These are phyloP conservation scores for Paramecium sexaurelia DNA, from an alignment of 73 alveolate species.

Conservation along the genomic window DNA sequence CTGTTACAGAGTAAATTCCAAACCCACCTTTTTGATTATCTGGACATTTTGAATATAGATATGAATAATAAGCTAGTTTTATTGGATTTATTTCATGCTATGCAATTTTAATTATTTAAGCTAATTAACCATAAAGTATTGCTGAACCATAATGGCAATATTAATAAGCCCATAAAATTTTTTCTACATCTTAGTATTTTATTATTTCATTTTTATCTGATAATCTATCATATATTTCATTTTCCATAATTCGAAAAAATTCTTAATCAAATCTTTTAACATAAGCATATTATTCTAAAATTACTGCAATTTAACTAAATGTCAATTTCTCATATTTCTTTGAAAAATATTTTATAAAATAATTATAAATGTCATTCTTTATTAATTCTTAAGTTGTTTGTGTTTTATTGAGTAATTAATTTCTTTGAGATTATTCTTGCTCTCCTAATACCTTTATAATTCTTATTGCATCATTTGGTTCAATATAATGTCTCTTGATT, in stretches of 20 bases:
- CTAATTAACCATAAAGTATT: slow-evolving; percentile 46
- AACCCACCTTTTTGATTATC: slow-evolving; percentile 60
- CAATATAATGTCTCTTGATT: slow-evolving; percentile 12
- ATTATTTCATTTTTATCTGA: background rate
- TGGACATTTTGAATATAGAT: slow-evolving; percentile 59
- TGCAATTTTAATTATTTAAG: slow-evolving; percentile 47
- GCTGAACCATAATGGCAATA: slow-evolving; percentile 55
- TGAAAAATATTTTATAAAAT: slow-evolving; percentile 26
- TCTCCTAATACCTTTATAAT: background rate
- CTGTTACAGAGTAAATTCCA: slow-evolving; percentile 45
- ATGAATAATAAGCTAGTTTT: slow-evolving; percentile 57
- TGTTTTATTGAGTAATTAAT: background rate
- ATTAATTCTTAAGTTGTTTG: background rate
- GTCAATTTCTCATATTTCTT: slow-evolving; percentile 36
- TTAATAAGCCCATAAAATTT: slow-evolving; percentile 58
- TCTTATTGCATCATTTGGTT: background rate
- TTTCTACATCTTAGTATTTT: slow-evolving; percentile 46
- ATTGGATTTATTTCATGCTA: slow-evolving; percentile 65
- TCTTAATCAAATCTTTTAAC: slow-evolving; percentile 61
- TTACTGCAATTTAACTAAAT: slow-evolving; percentile 50
- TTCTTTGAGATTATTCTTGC: background rate
- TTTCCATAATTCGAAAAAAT: slow-evolving; percentile 63
- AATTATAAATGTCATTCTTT: slow-evolving; percentile 6
- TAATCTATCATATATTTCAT: slow-evolving; percentile 60
- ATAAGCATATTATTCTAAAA: slow-evolving; percentile 54